These are phyloP conservation scores for Excoecaria cochinchinensis DNA, from an alignment of 345 rosid genomes.

Conservation along the genomic window DNA sequence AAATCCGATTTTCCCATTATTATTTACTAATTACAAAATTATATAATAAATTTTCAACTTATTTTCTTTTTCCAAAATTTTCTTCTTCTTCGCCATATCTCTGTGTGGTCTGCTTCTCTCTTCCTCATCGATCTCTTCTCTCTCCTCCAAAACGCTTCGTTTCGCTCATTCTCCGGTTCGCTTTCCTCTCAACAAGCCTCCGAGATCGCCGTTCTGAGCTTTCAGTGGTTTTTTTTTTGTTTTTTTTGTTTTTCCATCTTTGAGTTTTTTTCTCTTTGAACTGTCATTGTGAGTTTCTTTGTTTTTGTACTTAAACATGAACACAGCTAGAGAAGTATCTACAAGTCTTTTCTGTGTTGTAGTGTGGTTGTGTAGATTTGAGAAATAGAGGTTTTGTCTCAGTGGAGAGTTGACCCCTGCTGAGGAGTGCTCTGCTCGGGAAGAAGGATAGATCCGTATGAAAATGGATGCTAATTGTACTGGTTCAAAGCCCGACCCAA, in stretches of 20 bases:
- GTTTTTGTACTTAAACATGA: neutral
- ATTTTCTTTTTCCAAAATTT: neutral
- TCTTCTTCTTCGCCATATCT: neutral
- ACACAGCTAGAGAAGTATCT: neutral
- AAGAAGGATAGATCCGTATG: slow-evolving; percentile 15
- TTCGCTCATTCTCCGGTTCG: neutral
- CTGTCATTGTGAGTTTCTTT: neutral
- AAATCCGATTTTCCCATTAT: neutral
- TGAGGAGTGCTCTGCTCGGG: slow-evolving; percentile 3
- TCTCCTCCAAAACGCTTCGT: slow-evolving; percentile 8
- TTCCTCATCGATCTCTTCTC: neutral
- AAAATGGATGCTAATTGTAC: slow-evolving; percentile 20
- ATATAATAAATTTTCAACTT: neutral
- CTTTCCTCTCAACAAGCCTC: neutral
- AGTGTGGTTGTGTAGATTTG: slow-evolving; percentile 19
- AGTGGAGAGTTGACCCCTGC: slow-evolving; percentile 25
- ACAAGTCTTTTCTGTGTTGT: neutral
- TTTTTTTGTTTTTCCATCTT: neutral
- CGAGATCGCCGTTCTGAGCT: neutral
- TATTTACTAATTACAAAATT: neutral
- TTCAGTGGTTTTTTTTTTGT: neutral
- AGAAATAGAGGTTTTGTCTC: slow-evolving; percentile 7
- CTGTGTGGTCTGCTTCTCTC: neutral
- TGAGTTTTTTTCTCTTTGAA: neutral
- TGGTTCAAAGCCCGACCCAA: slow-evolving; percentile 25